Conservation (phyloP, 805 yeast species). For the Blastobotrys robertii region DNA sequence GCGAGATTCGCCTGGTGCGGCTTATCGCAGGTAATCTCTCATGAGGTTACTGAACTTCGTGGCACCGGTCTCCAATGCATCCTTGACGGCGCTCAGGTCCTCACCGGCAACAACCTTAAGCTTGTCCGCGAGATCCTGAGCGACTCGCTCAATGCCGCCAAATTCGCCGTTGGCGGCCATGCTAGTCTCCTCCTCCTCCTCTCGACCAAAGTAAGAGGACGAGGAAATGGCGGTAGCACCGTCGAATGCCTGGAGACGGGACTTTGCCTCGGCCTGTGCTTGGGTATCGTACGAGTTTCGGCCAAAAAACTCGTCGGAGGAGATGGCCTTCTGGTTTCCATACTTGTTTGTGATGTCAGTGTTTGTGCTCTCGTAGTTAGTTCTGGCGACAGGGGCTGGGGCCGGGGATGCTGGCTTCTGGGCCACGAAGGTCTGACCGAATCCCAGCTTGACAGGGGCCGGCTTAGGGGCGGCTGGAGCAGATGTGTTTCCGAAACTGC, state of each 20-base stretch:
- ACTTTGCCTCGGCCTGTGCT: conserved; percentile 68
- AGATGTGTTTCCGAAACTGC: not conserved
- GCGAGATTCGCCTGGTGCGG: not conserved
- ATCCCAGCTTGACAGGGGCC: conserved; percentile 45
- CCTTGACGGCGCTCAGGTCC: conserved; percentile 80
- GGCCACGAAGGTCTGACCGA: conserved; percentile 61
- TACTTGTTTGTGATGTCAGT: conserved; percentile 41
- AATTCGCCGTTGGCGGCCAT: conserved; percentile 26
- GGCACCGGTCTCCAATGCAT: conserved; percentile 90
- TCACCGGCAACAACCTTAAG: conserved; percentile 74
- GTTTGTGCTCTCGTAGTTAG: conserved; percentile 8
- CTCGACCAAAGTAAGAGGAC: conserved; percentile 84
- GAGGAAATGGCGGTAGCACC: conserved; percentile 91
- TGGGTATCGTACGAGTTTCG: conserved; percentile 73
- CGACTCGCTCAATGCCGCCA: conserved; percentile 41
- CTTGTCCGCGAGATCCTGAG: conserved; percentile 55
- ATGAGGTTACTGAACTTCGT: conserved; percentile 74
- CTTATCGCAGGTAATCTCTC: conserved; percentile 66
- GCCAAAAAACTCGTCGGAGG: conserved; percentile 91
- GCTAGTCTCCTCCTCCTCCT: conserved; percentile 37
- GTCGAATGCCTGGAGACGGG: conserved; percentile 70
- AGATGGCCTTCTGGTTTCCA: conserved; percentile 87
- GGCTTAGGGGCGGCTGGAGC: conserved; percentile 8
- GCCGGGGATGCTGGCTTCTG: conserved; percentile 37
- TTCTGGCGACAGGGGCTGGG: conserved; percentile 10